A percentile compares a stretch with the other conserved stretches of the same genome.
phyloP scores from a whole-genome alignment of 441 rosid species.

The Rhodomyrtus psidioides region DNA sequence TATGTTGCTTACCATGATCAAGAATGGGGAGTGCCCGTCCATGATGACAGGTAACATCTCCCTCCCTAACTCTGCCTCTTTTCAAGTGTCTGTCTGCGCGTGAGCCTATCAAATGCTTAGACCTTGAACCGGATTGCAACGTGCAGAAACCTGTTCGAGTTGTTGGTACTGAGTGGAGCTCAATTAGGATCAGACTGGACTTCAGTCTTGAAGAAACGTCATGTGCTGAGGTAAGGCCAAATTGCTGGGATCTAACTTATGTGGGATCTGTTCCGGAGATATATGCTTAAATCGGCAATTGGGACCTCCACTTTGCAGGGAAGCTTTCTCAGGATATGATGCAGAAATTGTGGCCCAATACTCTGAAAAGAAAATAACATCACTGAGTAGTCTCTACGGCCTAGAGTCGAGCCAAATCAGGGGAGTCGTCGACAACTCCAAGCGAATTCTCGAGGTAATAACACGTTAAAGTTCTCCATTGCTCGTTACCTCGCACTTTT shows the following conservation, averaged over 20 bases:
- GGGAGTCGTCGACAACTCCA: conserved; percentile 64
- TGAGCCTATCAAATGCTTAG: neutral
- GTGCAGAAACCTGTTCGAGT: conserved; percentile 58
- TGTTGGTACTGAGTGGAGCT: conserved; percentile 70
- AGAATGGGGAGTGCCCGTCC: conserved; percentile 92
- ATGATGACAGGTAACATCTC: conserved; percentile 50
- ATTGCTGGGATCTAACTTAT: neutral
- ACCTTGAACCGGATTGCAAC: neutral
- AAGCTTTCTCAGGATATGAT: conserved; percentile 63
- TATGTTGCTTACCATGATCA: conserved; percentile 79
- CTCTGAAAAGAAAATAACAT: conserved; percentile 50
- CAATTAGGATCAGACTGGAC: conserved; percentile 92
- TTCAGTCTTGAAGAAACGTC: conserved; percentile 67
- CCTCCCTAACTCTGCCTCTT: neutral
- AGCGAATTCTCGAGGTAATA: conserved; percentile 42
- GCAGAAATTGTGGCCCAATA: conserved; percentile 45
- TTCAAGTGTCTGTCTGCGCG: neutral
- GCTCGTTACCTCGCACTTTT: neutral
- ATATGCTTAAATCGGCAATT: neutral
- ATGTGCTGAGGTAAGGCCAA: conserved; percentile 37
- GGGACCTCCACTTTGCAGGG: conserved; percentile 22
- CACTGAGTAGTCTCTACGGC: conserved; percentile 38
- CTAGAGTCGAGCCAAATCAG: conserved; percentile 61
- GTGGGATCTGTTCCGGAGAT: neutral
- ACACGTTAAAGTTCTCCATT: neutral